These are phyloP conservation scores for Pythium grandisporangium DNA, from an alignment of 352 stramenopile genomes.

Conservation along the genomic window DNA sequence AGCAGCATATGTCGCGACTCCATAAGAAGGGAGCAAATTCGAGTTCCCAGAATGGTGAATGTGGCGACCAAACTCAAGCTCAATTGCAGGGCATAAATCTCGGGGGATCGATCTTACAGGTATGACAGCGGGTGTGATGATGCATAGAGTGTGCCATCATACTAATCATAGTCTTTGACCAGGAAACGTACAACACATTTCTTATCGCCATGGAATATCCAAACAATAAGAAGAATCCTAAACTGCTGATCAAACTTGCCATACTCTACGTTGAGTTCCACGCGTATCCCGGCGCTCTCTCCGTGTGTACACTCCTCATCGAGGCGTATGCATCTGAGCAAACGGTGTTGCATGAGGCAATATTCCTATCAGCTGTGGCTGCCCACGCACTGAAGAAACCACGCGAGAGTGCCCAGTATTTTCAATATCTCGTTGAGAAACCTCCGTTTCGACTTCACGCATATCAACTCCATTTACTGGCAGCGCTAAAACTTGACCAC, in stretches of 20 bases:
- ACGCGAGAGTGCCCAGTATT: slow-evolving; percentile 59
- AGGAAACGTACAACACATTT: slow-evolving; percentile 67
- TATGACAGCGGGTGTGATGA: too few relatives aligned
- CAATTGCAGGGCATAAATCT: too few relatives aligned
- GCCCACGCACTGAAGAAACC: slow-evolving; percentile 42
- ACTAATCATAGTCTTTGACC: not conserved
- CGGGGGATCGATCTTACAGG: not conserved
- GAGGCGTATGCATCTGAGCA: slow-evolving; percentile 44
- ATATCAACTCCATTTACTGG: slow-evolving; percentile 52
- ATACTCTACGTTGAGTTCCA: slow-evolving; percentile 65
- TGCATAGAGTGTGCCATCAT: not conserved
- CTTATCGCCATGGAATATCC: slow-evolving; percentile 76
- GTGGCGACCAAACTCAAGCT: too few relatives aligned
- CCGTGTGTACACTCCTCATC: slow-evolving; percentile 56
- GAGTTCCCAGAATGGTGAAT: not conserved
- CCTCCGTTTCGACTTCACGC: slow-evolving; percentile 31
- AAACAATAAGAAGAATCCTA: slow-evolving; percentile 48
- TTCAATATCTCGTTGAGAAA: slow-evolving; percentile 53
- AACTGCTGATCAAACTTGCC: slow-evolving; percentile 38
- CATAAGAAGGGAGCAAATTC: slow-evolving; percentile 16
- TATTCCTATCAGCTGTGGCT: slow-evolving; percentile 57
- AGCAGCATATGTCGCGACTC: slow-evolving; percentile 22
- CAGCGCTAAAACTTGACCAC: slow-evolving; percentile 39
- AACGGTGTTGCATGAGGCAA: slow-evolving; percentile 29
- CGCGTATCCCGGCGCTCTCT: slow-evolving; percentile 45